Conservation (phyloP, 1,284 basidiomycete genomes). For the Leccinum subrobustum region DNA sequence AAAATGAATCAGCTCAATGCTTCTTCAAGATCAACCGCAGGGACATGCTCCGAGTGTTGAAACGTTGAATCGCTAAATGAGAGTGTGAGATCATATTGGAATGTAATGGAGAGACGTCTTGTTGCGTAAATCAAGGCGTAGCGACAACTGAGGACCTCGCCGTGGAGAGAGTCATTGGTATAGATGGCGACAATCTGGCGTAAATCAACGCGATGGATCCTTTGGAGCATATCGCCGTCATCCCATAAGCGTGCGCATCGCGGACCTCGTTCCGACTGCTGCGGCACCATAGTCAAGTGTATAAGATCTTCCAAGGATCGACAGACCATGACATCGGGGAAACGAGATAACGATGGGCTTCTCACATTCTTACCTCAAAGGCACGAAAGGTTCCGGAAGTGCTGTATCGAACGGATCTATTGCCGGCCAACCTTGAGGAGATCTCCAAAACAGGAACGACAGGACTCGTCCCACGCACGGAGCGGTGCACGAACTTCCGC, state of each 20-base stretch:
- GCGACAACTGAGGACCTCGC: neutral
- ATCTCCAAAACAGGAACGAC: conserved; percentile 5
- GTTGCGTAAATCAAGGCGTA: neutral
- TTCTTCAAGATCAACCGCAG: neutral
- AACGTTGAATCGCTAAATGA: neutral
- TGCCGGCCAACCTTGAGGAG: neutral
- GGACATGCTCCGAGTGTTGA: neutral
- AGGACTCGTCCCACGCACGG: conserved; percentile 8
- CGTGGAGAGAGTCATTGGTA: neutral
- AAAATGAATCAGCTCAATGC: neutral
- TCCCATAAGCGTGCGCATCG: neutral
- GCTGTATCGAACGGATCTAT: conserved; percentile 14
- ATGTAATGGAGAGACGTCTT: neutral
- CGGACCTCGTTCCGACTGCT: conserved; percentile 3
- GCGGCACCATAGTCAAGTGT: neutral
- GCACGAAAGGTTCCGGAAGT: neutral
- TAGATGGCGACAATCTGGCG: neutral
- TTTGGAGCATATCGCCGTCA: neutral
- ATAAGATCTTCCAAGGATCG: conserved; percentile 14
- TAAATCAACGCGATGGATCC: conserved; percentile 7
- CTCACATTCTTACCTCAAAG: neutral
- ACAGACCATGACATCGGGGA: conserved; percentile 5
- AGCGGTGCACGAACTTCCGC: conserved; percentile 1
- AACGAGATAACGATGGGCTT: neutral
- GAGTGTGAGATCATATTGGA: neutral